Evolutionary conservation across 2,329 filamentous ascomycete species (phyloP).

Genomic region (Colletotrichum aenigma): DNA sequence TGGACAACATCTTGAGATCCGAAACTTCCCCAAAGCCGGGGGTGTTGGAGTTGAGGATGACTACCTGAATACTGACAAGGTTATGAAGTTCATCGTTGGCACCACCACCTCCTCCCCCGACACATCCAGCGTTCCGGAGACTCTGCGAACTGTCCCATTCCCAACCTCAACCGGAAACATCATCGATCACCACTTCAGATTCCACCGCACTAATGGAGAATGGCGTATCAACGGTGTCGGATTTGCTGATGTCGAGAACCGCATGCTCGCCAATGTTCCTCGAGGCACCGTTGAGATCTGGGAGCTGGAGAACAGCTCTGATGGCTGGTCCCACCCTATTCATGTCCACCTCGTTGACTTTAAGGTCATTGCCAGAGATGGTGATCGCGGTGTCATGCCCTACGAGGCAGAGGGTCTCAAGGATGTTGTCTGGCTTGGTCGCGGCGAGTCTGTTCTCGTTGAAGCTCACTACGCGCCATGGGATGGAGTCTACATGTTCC

Average conservation of each 20-base stretch:
- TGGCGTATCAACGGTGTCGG: not conserved
- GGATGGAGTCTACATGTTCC: not conserved
- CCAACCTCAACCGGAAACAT: not conserved
- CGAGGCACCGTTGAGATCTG: constrained; percentile 52
- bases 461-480: constrained; percentile 1
- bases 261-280: constrained; percentile 34
- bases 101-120: not conserved
- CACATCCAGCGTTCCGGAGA: not conserved
- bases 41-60: not conserved
- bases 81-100: not conserved
- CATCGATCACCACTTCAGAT: not conserved
- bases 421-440: not conserved
- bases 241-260: not conserved
- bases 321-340: constrained; percentile 56
- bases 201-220: not conserved
- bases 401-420: not conserved
- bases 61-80: not conserved
- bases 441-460: constrained; percentile 50
- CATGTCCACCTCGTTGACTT: constrained; percentile 66
- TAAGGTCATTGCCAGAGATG: constrained; percentile 36
- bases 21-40: not conserved
- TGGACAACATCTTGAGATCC: not conserved
- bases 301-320: constrained; percentile 53
- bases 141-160: not conserved
- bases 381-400: not conserved